Evolutionary conservation across 2,329 filamentous ascomycete genomes (phyloP), one percentile per base, ranked within the genome.

Genomic region (Aspergillus glaucus): DNA sequence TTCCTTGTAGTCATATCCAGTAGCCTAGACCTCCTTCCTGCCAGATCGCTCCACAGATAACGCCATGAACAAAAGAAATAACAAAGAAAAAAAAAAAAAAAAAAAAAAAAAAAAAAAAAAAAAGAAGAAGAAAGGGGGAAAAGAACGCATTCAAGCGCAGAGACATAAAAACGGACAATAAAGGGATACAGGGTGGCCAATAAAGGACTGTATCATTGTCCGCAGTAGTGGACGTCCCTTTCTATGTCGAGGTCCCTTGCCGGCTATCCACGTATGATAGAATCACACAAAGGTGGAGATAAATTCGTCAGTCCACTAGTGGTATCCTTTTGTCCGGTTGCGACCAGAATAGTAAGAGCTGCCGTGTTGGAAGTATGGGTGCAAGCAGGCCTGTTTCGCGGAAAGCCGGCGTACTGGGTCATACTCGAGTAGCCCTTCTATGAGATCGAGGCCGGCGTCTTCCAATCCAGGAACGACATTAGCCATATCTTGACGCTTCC

Each of bases 361-460:
- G 47, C 72, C 69, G 19, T 75, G 72, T 15, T 75, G 75, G 64
- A 95, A 95, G 74, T 95, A 95, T 7, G 87, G 84, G 65, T 95
- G 90, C 59, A 83, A 78, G 65, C 87, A 88, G 10, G 89, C 85
- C 66, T 89, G 86, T 76, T 95, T 95, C 46, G 91, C 90, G 6
- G 88, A 94, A 59, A 95, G 88, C 55, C 90, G 86, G 46, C 84
- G 83, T 19, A 88, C 88, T 2, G 90, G 90, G 65, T 95, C 90
- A 63, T 92, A 95, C 49, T 91, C 84, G 39, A 95, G 81, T 74
- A 95, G 81, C 32, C 74, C 73, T 55, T 85, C 81, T 15, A 85
- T 72, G 21, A 75, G 64, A 47, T 73, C 69, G 43, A 72, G 61
- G 21, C 71, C 74, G 42, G 72, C 69, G 1, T 87, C 81, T 57